phyloP scores from a whole-genome alignment of 306 rosid genomes.

The Cicer yamashitae region DNA sequence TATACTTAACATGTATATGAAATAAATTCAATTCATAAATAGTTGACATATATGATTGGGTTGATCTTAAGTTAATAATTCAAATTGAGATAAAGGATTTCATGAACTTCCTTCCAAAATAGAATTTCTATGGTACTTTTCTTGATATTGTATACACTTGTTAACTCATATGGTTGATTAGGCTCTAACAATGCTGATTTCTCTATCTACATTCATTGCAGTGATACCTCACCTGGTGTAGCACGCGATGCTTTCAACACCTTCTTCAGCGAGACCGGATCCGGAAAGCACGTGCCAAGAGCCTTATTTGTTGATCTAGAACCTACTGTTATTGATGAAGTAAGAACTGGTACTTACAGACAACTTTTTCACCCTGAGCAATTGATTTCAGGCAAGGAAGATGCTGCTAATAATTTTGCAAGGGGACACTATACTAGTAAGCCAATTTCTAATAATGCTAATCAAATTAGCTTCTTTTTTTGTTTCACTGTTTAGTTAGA shows the following conservation, averaged over 20 bases:
- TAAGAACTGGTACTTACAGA: conserved; percentile 64
- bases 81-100: conserved; percentile 25
- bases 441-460: conserved; percentile 32
- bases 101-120: not conserved
- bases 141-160: conserved; percentile 3
- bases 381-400: conserved; percentile 80
- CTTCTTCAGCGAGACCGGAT: conserved; percentile 77
- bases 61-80: not conserved
- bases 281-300: conserved; percentile 76
- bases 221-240: conserved; percentile 62
- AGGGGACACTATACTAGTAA: conserved; percentile 81
- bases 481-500: conserved; percentile 28
- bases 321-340: conserved; percentile 77
- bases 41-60: conserved; percentile 17
- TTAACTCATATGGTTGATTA: conserved; percentile 13
- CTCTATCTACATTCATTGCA: conserved; percentile 62
- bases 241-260: conserved; percentile 73
- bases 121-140: not conserved
- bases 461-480: conserved; percentile 8
- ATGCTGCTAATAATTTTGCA: conserved; percentile 82
- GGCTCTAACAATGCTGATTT: conserved; percentile 37
- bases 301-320: conserved; percentile 80
- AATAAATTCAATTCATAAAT: not conserved
- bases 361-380: conserved; percentile 87
- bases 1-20: too few relatives aligned